Conservation (phyloP, 495 filamentous ascomycete species). For the Penicillium pulvis region DNA sequence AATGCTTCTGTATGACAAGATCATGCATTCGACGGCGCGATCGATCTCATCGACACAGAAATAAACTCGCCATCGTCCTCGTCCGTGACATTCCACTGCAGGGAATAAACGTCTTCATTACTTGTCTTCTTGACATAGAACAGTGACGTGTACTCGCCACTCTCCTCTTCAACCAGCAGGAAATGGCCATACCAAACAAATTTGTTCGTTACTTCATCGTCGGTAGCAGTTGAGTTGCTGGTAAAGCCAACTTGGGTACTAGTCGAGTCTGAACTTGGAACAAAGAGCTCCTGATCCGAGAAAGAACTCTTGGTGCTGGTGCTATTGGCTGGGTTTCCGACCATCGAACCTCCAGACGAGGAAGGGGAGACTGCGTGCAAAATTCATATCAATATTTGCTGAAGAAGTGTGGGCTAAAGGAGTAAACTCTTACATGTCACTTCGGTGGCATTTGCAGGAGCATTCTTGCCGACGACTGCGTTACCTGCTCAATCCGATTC, state of each 20-base stretch:
- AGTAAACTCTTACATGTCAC: background rate
- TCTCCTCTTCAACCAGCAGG: slow-evolving; percentile 22
- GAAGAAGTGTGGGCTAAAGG: background rate
- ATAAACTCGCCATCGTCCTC: background rate
- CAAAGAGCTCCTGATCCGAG: background rate
- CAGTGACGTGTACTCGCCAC: slow-evolving; percentile 28
- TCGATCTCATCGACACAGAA: background rate
- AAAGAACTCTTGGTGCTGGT: background rate
- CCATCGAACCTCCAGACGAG: background rate
- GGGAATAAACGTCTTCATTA: background rate
- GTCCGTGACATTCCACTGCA: background rate
- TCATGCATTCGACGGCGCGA: background rate
- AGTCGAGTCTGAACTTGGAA: background rate
- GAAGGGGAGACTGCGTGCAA: background rate
- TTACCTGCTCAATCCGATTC: background rate
- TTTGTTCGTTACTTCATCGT: slow-evolving; percentile 19
- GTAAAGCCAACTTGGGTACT: background rate
- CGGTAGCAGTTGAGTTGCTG: background rate
- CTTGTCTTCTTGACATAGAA: slow-evolving; percentile 30
- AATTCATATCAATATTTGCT: background rate
- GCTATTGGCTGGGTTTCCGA: background rate
- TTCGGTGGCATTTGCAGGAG: background rate
- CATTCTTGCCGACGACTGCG: background rate
- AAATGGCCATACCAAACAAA: slow-evolving; percentile 33
- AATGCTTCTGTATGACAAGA: background rate